phyloP scores from a whole-genome alignment of 1,284 basidiomycete species.

The Peniophora sp. region DNA sequence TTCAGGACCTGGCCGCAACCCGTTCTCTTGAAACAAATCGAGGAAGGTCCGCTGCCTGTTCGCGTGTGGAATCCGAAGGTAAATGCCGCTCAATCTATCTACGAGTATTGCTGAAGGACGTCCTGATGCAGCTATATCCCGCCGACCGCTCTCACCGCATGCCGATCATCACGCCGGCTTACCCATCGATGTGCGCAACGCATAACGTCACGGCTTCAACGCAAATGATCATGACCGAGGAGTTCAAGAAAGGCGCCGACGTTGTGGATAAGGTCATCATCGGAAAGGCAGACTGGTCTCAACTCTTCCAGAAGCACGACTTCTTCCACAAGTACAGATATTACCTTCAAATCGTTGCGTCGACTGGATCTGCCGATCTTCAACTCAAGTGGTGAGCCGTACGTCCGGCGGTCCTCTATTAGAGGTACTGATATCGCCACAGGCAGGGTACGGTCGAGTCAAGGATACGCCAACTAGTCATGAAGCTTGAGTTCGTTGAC shows the following conservation, averaged over 20 bases:
- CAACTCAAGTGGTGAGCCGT: constrained; percentile 88
- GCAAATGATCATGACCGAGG: constrained; percentile 93
- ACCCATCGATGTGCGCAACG: constrained; percentile 99
- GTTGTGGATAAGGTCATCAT: constrained; percentile 91
- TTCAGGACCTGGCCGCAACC: constrained; percentile 95
- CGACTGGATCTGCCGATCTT: constrained; percentile 73
- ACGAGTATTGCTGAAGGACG: neutral
- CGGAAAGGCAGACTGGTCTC: constrained; percentile 82
- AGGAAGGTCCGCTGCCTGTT: constrained; percentile 89
- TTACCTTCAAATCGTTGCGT: constrained; percentile 97
- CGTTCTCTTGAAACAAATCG: constrained; percentile 92
- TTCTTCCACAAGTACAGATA: constrained; percentile 97
- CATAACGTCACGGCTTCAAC: constrained; percentile 97
- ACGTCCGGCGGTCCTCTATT: constrained; percentile 4
- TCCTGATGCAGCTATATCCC: constrained; percentile 68
- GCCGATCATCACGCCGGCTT: constrained; percentile 99
- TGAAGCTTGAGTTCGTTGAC: constrained; percentile 96
- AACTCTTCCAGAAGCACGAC: constrained; percentile 90
- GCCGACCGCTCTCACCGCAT: constrained; percentile 91
- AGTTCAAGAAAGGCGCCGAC: constrained; percentile 90
- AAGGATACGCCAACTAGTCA: constrained; percentile 88
- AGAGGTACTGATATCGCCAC: constrained; percentile 6
- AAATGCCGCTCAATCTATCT: constrained; percentile 10
- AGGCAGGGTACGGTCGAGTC: constrained; percentile 98
- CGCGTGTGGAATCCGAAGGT: constrained; percentile 98